Percentiles rank a stretch among this genome's conserved stretches.
These are phyloP conservation scores for Aspergillus phoenicis DNA, from an alignment of 2,329 filamentous ascomycete species.

Conservation along the genomic window DNA sequence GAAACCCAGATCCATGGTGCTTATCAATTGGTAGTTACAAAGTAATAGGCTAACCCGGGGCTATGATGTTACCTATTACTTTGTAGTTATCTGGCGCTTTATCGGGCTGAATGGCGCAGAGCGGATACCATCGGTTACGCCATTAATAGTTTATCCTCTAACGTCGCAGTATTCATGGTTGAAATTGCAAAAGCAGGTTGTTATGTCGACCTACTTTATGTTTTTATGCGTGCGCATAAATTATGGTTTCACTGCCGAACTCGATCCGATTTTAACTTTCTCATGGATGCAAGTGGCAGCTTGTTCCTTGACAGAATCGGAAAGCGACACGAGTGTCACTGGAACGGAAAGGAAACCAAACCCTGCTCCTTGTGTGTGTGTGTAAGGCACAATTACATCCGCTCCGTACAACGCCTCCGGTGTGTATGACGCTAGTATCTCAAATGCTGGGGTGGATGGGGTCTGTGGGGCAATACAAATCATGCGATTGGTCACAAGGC, in stretches of 20 bases:
- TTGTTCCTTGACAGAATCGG: constrained; percentile 1
- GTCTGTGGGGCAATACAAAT: constrained; percentile 16
- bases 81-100: neutral
- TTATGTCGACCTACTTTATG: too few species aligned
- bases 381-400: neutral
- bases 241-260: neutral
- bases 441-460: constrained; percentile 18
- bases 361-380: neutral
- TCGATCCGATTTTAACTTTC: neutral
- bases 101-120: neutral
- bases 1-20: neutral
- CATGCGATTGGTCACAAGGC: constrained; percentile 19
- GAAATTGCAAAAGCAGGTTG: neutral
- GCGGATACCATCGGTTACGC: neutral
- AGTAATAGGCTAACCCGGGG: neutral
- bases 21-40: neutral
- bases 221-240: neutral
- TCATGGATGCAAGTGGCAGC: neutral
- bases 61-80: neutral
- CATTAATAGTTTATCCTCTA: too few species aligned
- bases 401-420: neutral
- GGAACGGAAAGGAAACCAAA: neutral
- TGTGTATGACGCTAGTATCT: constrained; percentile 18
- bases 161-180: neutral
- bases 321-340: constrained; percentile 1